Percentiles rank a stretch among this genome's conserved stretches.
Conservation (phyloP, 805 yeast genomes). For the Saccharomycopsis fibuligera region DNA sequence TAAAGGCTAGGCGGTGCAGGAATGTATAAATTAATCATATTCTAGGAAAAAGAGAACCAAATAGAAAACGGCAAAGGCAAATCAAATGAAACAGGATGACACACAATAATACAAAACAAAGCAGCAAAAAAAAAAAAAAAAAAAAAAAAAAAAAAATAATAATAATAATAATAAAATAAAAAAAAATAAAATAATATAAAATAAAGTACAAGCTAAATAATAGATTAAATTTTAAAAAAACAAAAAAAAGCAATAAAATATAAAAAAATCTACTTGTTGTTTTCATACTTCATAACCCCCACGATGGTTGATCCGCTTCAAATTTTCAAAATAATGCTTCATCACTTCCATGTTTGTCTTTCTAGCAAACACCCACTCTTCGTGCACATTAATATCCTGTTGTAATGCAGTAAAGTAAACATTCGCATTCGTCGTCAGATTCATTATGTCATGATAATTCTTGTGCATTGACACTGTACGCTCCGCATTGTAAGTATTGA, state of each 20-base stretch:
- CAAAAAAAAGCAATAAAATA: too few relatives aligned
- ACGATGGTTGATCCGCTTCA: not conserved
- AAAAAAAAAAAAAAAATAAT: too few relatives aligned
- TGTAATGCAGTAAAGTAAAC: constrained; percentile 4
- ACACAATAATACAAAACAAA: too few relatives aligned
- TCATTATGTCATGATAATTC: constrained; percentile 2
- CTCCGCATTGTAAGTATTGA: constrained; percentile 3
- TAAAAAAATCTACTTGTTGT: too few relatives aligned
- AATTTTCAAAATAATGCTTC: constrained; percentile 11
- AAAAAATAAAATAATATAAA: too few relatives aligned
- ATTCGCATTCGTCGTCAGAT: constrained; percentile 1
- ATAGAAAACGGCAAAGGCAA: too few relatives aligned
- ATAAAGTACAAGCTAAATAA: not conserved
- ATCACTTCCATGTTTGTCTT: constrained; percentile 9
- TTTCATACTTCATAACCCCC: too few relatives aligned
- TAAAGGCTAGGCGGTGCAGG: too few relatives aligned
- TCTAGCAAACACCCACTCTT: constrained; percentile 4
- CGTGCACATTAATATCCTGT: constrained; percentile 7
- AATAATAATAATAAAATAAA: too few relatives aligned
- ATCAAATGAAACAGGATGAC: not conserved
- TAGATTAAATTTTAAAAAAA: too few relatives aligned
- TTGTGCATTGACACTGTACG: not conserved
- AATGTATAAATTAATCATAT: too few relatives aligned
- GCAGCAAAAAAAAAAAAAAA: not conserved
- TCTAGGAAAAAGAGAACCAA: too few relatives aligned